Conservation (phyloP, 1,139 yeast genomes). For the Diutina rugosa region DNA sequence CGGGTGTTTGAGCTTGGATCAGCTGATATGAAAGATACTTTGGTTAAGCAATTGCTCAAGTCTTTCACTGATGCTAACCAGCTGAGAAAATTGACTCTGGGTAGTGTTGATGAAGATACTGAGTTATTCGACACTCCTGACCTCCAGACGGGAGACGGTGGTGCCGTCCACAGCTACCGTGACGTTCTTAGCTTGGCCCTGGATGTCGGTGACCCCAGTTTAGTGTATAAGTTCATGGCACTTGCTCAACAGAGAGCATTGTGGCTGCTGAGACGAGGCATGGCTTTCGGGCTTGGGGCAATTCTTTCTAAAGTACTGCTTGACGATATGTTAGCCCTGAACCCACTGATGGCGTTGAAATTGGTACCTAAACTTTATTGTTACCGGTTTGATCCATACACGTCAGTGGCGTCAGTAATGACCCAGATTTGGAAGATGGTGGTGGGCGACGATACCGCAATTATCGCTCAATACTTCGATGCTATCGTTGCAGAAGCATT, state of each 20-base stretch:
- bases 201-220: constrained; percentile 90
- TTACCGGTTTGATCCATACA: constrained; percentile 75
- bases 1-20: constrained; percentile 73
- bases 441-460: constrained; percentile 45
- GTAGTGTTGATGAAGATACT: constrained; percentile 68
- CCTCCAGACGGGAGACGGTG: constrained; percentile 65
- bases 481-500: constrained; percentile 55
- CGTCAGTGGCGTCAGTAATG: constrained; percentile 72
- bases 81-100: constrained; percentile 41
- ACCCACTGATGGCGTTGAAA: constrained; percentile 39
- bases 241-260: constrained; percentile 77
- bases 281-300: constrained; percentile 86
- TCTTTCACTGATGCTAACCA: constrained; percentile 66
- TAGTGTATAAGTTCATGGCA: constrained; percentile 91
- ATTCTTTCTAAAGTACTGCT: constrained; percentile 70
- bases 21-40: constrained; percentile 49
- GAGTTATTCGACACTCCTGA: constrained; percentile 76
- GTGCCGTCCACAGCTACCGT: constrained; percentile 74
- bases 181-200: constrained; percentile 78
- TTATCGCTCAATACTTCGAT: constrained; percentile 41
- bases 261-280: constrained; percentile 90
- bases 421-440: constrained; percentile 76
- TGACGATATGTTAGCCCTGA: constrained; percentile 44
- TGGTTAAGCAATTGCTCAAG: constrained; percentile 62
- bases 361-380: constrained; percentile 76